Conservation (phyloP, 768 basidiomycete genomes). For the Butyriboletus loyo region DNA sequence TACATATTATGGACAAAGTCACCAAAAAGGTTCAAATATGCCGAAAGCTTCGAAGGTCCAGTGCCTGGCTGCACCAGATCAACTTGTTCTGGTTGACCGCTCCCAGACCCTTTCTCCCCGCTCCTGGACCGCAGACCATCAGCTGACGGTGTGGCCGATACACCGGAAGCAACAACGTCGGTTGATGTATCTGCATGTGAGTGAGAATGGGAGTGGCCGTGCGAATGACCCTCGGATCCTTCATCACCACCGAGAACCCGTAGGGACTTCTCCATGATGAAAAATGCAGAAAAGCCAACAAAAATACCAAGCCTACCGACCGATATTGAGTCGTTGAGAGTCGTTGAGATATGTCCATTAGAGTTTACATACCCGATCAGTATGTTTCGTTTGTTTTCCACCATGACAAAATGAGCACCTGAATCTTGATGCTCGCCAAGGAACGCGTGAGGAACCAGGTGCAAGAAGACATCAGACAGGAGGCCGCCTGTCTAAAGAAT, state of each 20-base stretch:
- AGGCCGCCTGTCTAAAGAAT: slow-evolving; percentile 74
- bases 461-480: slow-evolving; percentile 89
- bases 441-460: slow-evolving; percentile 88
- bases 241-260: slow-evolving; percentile 71
- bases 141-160: slow-evolving; percentile 36
- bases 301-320: slow-evolving; percentile 70
- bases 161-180: slow-evolving; percentile 44
- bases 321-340: slow-evolving; percentile 13
- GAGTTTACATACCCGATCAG: slow-evolving; percentile 65
- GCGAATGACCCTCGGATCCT: slow-evolving; percentile 45
- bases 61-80: slow-evolving; percentile 28
- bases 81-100: slow-evolving; percentile 24
- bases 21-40: slow-evolving; percentile 89
- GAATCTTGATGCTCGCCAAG: slow-evolving; percentile 80
- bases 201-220: slow-evolving; percentile 60
- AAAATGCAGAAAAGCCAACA: slow-evolving; percentile 84
- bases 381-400: slow-evolving; percentile 90
- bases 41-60: slow-evolving; percentile 79
- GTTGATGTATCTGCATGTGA: slow-evolving; percentile 36
- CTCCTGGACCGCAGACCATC: slow-evolving; percentile 53
- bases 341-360: not conserved
- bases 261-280: slow-evolving; percentile 90
- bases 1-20: slow-evolving; percentile 95
- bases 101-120: slow-evolving; percentile 19
- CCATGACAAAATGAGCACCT: slow-evolving; percentile 74